Percentiles rank a stretch among this genome's conserved stretches.
These are phyloP conservation scores for Strobilomyces dryophilus DNA, from an alignment of 768 basidiomycete species.

Conservation along the genomic window DNA sequence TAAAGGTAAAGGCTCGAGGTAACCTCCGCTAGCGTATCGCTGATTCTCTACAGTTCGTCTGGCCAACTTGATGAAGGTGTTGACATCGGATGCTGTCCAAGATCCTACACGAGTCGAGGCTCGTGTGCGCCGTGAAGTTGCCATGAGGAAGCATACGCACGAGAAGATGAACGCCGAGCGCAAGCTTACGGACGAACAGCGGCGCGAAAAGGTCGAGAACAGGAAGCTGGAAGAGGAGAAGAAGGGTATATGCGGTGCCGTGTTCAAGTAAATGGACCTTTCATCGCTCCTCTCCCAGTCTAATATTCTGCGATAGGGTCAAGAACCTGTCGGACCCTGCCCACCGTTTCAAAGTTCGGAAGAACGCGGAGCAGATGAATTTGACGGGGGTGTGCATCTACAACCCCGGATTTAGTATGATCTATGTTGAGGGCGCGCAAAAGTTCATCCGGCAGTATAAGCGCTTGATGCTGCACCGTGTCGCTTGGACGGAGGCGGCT, in stretches of 20 bases:
- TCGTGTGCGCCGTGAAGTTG: constrained; percentile 89
- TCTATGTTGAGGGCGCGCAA: constrained; percentile 89
- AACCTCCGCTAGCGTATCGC: not conserved
- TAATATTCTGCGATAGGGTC: constrained; percentile 47
- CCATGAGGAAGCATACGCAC: constrained; percentile 81
- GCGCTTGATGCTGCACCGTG: constrained; percentile 78
- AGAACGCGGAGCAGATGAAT: constrained; percentile 90
- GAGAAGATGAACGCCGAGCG: constrained; percentile 93
- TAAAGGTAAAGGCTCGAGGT: constrained; percentile 56
- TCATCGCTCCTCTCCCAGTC: not conserved
- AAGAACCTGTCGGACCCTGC: constrained; percentile 86
- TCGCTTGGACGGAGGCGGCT: constrained; percentile 92
- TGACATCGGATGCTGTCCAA: constrained; percentile 94
- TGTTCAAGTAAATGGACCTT: constrained; percentile 74
- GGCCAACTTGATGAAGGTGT: constrained; percentile 94
- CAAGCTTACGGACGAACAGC: constrained; percentile 88
- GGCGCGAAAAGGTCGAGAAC: constrained; percentile 78
- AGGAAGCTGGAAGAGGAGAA: constrained; percentile 88
- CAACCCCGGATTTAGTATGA: constrained; percentile 83
- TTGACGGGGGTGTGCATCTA: constrained; percentile 89
- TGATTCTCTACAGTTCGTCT: constrained; percentile 63
- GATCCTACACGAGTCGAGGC: constrained; percentile 98
- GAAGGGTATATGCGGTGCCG: constrained; percentile 75
- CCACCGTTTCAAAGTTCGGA: constrained; percentile 94
- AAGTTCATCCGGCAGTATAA: constrained; percentile 88